Conservation (phyloP, 2,329 filamentous ascomycete genomes). For the Colletotrichum lupini region DNA sequence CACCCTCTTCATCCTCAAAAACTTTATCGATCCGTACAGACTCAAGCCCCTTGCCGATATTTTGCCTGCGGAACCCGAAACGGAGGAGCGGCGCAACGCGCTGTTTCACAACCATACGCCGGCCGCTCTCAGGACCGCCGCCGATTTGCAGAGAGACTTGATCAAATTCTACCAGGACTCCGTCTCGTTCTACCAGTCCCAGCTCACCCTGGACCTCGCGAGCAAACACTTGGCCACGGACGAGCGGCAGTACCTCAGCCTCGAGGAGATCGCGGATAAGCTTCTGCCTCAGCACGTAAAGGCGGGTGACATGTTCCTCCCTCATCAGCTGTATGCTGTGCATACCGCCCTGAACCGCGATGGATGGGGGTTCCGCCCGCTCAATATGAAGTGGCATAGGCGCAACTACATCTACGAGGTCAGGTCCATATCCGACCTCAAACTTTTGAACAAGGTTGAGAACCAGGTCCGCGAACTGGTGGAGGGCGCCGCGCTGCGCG, state of each 20-base stretch:
- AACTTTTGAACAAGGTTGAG: constrained; percentile 61
- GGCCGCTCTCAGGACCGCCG: constrained; percentile 28
- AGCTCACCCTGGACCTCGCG: constrained; percentile 60
- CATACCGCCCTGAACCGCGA: constrained; percentile 72
- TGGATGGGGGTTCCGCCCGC: constrained; percentile 69
- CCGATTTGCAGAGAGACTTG: constrained; percentile 59
- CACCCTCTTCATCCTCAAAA: constrained; percentile 61
- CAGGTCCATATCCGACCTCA: constrained; percentile 53
- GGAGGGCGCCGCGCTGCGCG: constrained; percentile 46
- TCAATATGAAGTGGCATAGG: constrained; percentile 49
- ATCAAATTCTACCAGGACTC: constrained; percentile 54
- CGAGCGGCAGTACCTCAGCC: constrained; percentile 57
- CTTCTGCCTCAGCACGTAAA: constrained; percentile 52
- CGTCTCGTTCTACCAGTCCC: constrained; percentile 57
- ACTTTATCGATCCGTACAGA: constrained; percentile 55
- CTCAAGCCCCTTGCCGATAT: constrained; percentile 47
- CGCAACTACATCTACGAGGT: constrained; percentile 55
- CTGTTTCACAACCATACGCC: constrained; percentile 23
- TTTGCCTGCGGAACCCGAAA: constrained; percentile 32
- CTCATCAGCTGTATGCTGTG: constrained; percentile 73
- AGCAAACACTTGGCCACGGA: constrained; percentile 51
- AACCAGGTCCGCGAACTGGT: constrained; percentile 64
- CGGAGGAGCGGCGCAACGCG: constrained; percentile 30
- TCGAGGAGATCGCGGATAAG: constrained; percentile 61
- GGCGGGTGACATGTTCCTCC: constrained; percentile 51